Evolutionary conservation across 1,284 basidiomycete genomes (phyloP), one percentile per base, ranked within the genome.

Genomic region (Puccinia brachypodii): DNA sequence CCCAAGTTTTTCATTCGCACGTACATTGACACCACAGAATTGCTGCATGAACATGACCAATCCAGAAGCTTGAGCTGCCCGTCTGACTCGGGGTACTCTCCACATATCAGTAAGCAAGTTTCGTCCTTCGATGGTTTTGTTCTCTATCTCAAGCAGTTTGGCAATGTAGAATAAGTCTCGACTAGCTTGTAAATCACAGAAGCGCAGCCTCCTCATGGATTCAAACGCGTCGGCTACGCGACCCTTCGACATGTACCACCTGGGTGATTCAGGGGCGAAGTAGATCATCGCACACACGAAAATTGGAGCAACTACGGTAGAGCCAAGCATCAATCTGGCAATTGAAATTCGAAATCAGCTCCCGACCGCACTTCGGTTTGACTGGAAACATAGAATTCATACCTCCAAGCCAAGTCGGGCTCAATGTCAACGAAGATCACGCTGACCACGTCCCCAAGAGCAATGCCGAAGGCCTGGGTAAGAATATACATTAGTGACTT

Each of bases 31-130:
- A 62, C 77, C 77, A 38, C 77, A 80, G 40, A 80, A 64, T 38
- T 80, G 77, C 40, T 80, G 77, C 77, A 80, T 80, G 25, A 80
- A 80, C 77, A 80, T 80, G n/a, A 80, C 77, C 19, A 91, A 88
- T 83, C 89, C 89, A 19, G 58, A 72, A 47, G 56, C 50, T 36
- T 60, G 56, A 16, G 50, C 89, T 0, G 92, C 94, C 66, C 93
- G 89, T 83, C 93, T 89, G 86, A 92, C 91, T 81, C 94, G 89
- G 19, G 91, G 91, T 28, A 93, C 88, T 22, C 89, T 90, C 87
- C 93, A 93, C 82, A 93, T 87, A 86, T 93, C 91, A 33, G 89
- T 33, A 83, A 92, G 40, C 31, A 81, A 82, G 85, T 89, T 47
- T 86, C 87, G 42, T 88, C 88, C 83, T 86, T 84, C 8, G 89